phyloP scores from a whole-genome alignment of 192 early-diverging fungal species.

The Linnemannia exigua region DNA sequence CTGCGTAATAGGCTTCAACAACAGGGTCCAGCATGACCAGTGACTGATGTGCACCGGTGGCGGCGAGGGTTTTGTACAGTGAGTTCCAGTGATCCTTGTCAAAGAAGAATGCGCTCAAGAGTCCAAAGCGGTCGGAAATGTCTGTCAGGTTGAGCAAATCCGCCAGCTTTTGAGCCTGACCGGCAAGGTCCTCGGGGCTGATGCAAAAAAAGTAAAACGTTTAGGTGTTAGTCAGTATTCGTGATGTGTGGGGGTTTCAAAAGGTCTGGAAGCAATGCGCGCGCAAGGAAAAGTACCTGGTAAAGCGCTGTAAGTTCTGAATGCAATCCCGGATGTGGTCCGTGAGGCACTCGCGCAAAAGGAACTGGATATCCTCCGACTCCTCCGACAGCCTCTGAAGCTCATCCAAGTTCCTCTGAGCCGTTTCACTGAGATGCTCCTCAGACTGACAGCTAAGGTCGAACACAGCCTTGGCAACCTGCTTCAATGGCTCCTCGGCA shows the following conservation, averaged over 20 bases:
- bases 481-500: conserved; percentile 23
- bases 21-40: conserved; percentile 37
- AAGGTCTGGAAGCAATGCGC: background rate
- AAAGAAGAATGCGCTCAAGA: conserved; percentile 45
- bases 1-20: conserved; percentile 32
- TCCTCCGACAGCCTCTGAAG: conserved; percentile 31
- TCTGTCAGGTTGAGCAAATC: conserved; percentile 42
- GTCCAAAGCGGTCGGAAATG: conserved; percentile 29
- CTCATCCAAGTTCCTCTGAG: conserved; percentile 26
- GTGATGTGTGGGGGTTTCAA: background rate
- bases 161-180: conserved; percentile 50
- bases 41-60: conserved; percentile 39
- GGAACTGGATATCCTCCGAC: conserved; percentile 30
- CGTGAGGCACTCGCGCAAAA: conserved; percentile 32
- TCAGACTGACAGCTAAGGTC: conserved; percentile 42
- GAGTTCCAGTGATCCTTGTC: conserved; percentile 56
- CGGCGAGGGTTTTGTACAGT: conserved; percentile 44
- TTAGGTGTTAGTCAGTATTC: background rate
- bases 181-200: conserved; percentile 65
- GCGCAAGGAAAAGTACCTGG: conserved; percentile 38
- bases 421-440: conserved; percentile 14
- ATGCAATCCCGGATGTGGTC: conserved; percentile 57
- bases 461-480: conserved; percentile 27
- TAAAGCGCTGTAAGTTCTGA: conserved; percentile 38
- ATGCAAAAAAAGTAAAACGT: background rate